Base-by-base conservation (phyloP, 73 alveolate species). In the Blepharisma stoltei region DNA sequence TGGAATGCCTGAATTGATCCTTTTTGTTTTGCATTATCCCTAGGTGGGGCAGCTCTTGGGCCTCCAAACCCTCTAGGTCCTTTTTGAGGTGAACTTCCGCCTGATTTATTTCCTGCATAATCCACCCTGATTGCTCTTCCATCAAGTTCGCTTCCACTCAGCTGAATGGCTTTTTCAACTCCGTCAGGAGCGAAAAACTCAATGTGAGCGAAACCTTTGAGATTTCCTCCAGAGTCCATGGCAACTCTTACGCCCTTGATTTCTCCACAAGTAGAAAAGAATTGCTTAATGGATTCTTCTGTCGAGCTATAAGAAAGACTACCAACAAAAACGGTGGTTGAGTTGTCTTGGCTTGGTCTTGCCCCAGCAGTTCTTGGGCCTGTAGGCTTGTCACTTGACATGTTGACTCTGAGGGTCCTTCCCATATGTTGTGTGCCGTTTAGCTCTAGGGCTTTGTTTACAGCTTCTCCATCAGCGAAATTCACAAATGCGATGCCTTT, bases 191-290 rank as follows among this genome's bases (percentile, higher is more conserved):
- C 55, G 54, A 76, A 92, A 87, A 93, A 93, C 84, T 90, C 96
- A 49, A 92, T 89, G 82, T 93, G 97, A 66, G 94, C 97, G 55
- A 90, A 90, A 43, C 98, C 98, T 73, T 90, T 90, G 54, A 87
- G 89, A 82, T 90, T 90, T 54, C 97, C 98, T 52, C 87, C 96
- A 20, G 88, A 88, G 48, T 85, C 86, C 88, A 80, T 73, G 25
- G 97, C 97, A 52, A 93, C 65, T 82, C 97, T 85, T 5, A 93
- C 92, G 66, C 86, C 92, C 32, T 70, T 73, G 75, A 93, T 85
- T 60, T 86, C 86, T n/a, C 98, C 98, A 83, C 97, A 93, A 49
- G 76, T 87, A 44, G 75, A 82, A 71, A 93, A 93, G 86, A 88
- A 90, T 55, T 83, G 87, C 82, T 85, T 81, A 71, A 93, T 83